phyloP scores from a whole-genome alignment of 2,329 filamentous ascomycete genomes.

The Madurella mycetomatis region DNA sequence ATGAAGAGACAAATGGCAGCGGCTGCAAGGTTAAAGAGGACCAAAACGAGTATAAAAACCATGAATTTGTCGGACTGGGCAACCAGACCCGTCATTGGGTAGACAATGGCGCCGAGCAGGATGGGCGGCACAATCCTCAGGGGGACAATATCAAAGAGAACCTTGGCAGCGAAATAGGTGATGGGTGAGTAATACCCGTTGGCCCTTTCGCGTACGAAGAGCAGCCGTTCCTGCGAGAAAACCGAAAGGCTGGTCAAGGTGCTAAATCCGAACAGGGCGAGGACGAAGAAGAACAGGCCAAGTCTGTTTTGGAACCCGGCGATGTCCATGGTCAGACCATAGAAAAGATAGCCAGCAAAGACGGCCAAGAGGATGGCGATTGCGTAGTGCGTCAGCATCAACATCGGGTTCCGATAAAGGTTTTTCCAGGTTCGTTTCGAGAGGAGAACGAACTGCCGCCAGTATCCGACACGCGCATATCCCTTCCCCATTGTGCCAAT shows the following conservation, averaged over 20 bases:
- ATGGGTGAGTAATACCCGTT: conserved; percentile 95
- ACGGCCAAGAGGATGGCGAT: conserved; percentile 93
- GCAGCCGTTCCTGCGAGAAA: conserved; percentile 81
- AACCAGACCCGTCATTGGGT: conserved; percentile 94
- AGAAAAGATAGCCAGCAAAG: conserved; percentile 92
- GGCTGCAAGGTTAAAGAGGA: conserved; percentile 93
- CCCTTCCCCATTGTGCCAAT: conserved; percentile 65
- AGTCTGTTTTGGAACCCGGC: conserved; percentile 96
- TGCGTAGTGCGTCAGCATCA: conserved; percentile 98
- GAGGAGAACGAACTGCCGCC: conserved; percentile 81
- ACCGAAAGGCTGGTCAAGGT: conserved; percentile 91
- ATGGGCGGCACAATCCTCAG: conserved; percentile 91
- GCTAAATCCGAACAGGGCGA: conserved; percentile 94
- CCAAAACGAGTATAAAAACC: conserved; percentile 84
- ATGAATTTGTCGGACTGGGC: conserved; percentile 79
- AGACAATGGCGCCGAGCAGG: conserved; percentile 91
- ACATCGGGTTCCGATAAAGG: conserved; percentile 91
- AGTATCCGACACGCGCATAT: conserved; percentile 75
- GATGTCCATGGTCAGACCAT: conserved; percentile 92
- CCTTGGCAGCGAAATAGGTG: conserved; percentile 91
- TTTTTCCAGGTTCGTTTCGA: conserved; percentile 94
- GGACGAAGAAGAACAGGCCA: conserved; percentile 94
- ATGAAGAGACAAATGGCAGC: conserved; percentile 94
- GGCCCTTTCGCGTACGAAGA: conserved; percentile 89
- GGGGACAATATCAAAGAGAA: conserved; percentile 96